Evolutionary conservation across 345 rosid genomes (phyloP), one percentile per base, ranked within the genome.

Genomic region (Pseudoturritis turrita): DNA sequence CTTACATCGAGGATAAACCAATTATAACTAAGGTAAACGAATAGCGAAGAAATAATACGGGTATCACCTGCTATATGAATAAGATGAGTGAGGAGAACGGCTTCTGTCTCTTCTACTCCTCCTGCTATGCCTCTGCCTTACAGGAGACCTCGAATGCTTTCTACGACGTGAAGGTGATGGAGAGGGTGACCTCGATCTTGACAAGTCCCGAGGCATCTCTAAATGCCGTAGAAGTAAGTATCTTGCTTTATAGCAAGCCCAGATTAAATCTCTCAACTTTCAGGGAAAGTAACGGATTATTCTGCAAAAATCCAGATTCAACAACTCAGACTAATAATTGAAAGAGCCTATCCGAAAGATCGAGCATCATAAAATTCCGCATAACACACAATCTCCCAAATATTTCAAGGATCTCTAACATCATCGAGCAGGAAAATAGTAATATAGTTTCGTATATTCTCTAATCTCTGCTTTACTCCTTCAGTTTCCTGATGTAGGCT

Each of bases 61-160:
- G 84, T 90, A 83, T 86, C 96, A 93, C 98, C 98, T 93, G 94
- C 89, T 90, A 80, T 78, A 58, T 12, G 91, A 81, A 81, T 85
- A 79, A 36, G 93, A 86, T 3, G 92, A 80, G 80, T 88, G 85
- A 4, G 96, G 98, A 57, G 94, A 89, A 35, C 68, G 83, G 86
- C 96, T 90, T 75, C 88, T 80, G 54, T 93, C 97, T 77, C 90
- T 83, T 70, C 94, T 81, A 63, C 86, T 87, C 80, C 89, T 86
- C 81, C 89, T 80, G 80, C 87, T 86, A 80, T 86, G 82, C 79
- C 89, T 85, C 74, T 80, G 78, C 58, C 82, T 87, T 73, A 81
- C 74, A 13, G 91, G 96, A 56, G 93, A 90, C 23, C 95, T 96
- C 2, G 96, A 87, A 67, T 71, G 84, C 75, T 85, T 83, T 63